A percentile compares a stretch with the other conserved stretches of the same genome.
These are phyloP conservation scores for Polytrichum commune DNA, from an alignment of 225 moss, liverwort and hornwort genomes.

Conservation along the genomic window DNA sequence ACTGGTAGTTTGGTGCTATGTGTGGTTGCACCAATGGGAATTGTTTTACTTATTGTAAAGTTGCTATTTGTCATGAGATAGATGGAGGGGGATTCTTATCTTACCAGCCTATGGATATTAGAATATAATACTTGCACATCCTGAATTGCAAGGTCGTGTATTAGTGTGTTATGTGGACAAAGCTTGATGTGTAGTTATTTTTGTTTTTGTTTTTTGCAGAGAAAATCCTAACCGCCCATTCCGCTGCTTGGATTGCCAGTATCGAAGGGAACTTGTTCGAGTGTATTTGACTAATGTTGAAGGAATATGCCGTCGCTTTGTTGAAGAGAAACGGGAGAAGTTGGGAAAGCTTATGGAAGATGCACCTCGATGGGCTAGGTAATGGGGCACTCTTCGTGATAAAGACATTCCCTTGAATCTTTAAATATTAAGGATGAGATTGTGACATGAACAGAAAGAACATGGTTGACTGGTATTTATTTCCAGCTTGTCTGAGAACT, in stretches of 20 bases:
- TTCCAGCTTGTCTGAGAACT: no score
- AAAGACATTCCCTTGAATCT: no score
- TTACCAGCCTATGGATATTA: no score
- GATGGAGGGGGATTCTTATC: no score
- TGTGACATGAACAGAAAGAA: not conserved
- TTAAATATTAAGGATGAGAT: not conserved
- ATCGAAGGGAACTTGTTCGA: conserved; percentile 96
- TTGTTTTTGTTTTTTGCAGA: conserved; percentile 43
- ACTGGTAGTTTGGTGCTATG: no score
- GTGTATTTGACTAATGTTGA: conserved; percentile 98
- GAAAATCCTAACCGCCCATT: conserved; percentile 98
- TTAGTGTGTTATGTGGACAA: no score
- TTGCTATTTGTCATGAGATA: no score
- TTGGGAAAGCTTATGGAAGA: conserved; percentile 99
- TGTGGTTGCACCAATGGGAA: no score
- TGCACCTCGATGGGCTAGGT: conserved; percentile 68
- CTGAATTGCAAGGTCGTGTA: no score
- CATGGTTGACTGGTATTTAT: not conserved
- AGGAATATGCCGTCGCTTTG: conserved; percentile 98
- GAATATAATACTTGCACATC: no score
- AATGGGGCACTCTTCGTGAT: not conserved
- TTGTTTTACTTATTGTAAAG: no score
- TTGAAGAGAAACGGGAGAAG: conserved; percentile 96
- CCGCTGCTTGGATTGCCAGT: conserved; percentile 96
- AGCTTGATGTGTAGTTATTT: not conserved